Conservation (phyloP, 208 protist species). For the Crithidia brevicula region DNA sequence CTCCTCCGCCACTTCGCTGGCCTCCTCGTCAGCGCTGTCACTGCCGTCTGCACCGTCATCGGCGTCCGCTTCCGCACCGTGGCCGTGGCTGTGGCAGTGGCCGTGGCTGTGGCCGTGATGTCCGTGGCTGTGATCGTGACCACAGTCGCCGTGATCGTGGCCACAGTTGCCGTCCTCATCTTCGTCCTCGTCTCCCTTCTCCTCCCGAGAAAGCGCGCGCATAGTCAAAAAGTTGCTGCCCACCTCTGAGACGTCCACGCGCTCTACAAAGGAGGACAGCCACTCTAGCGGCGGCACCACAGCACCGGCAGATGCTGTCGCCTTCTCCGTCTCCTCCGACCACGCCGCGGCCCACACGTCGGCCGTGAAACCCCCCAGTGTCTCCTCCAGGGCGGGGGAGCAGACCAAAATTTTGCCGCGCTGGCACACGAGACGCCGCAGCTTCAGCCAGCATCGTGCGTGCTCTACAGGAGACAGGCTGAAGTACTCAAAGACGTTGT, state of each 20-base stretch:
- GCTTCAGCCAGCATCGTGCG: slow-evolving; percentile 63
- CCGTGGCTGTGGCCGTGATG: background rate
- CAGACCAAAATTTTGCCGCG: slow-evolving; percentile 68
- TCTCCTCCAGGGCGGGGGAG: slow-evolving; percentile 64
- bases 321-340: background rate
- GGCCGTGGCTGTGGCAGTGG: slow-evolving; percentile 1
- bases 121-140: background rate
- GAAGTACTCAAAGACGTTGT: slow-evolving; percentile 93
- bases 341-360: slow-evolving; percentile 27
- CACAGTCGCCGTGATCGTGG: background rate
- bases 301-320: background rate
- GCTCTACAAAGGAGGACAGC: slow-evolving; percentile 34
- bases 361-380: slow-evolving; percentile 19
- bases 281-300: slow-evolving; percentile 20
- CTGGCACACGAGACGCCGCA: slow-evolving; percentile 48
- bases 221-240: slow-evolving; percentile 31
- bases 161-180: slow-evolving; percentile 7
- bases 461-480: slow-evolving; percentile 46
- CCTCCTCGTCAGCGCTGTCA: slow-evolving; percentile 14
- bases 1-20: slow-evolving; percentile 40
- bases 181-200: background rate
- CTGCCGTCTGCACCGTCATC: slow-evolving; percentile 23
- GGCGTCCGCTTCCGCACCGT: slow-evolving; percentile 1
- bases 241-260: slow-evolving; percentile 25
- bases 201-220: slow-evolving; percentile 10